Evolutionary conservation across 108 stramenopile genomes (phyloP), one percentile per base, ranked within the genome.

Genomic region (Fragilariopsis cylindrus): DNA sequence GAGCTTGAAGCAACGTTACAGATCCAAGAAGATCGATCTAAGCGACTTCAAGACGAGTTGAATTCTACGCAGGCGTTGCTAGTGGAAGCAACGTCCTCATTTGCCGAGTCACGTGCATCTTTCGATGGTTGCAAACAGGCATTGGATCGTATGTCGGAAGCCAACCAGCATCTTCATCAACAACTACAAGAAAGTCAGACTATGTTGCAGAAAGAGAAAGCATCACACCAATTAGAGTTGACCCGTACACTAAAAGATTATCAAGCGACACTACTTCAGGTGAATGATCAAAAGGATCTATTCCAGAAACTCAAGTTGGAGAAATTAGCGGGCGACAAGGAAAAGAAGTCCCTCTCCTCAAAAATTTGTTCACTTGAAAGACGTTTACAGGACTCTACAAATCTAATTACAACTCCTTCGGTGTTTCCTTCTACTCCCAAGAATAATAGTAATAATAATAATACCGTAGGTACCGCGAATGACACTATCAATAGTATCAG

Each of bases 41-140:
- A 68, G 18, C 42, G 19, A n/a, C 67, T 68, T 21, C 49, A 68
- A 68, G 49, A 68, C 18, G 67, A 68, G 19, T 52, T 68, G 39
- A 7, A 68, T 30, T 50, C 48, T 19, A 8, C 67, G 12, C 48
- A 68, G 67, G 30, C 21, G 11, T 44, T 68, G 3, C 46, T 68
- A 9, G 39, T 68, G 4, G 67, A 68, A 41, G 42, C 67, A n/a
- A 68, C 67, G 3, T 68, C 67, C 5, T 47, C 67, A n/a, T 16
- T 48, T 16, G 48, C 67, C 4, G 67, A 68, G 18, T 68, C 67
- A 48, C 42, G 39, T 8, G 9, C 9, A 45, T 39, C 67, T 21
- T 39, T 50, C 12, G 21, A 68, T 7, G 30, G 39, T 12, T 48
- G 48, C 49, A 19, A 68, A 30, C 49, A 21, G 39, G 48, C 67